phyloP scores from a whole-genome alignment of 2,329 filamentous ascomycete genomes.

The Microcyclospora pomicola region DNA sequence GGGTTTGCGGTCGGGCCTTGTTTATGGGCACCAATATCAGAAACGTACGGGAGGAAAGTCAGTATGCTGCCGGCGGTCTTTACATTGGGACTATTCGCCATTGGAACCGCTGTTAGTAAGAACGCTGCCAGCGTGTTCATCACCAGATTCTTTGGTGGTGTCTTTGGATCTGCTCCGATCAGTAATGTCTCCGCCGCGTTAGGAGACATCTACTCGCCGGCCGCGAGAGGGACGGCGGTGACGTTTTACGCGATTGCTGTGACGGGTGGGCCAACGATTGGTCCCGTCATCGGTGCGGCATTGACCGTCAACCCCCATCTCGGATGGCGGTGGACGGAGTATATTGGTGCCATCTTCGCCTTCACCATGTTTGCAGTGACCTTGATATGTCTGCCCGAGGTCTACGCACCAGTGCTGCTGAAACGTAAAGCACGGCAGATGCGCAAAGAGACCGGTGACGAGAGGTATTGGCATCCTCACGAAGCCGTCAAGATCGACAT shows the following conservation, averaged over 20 bases:
- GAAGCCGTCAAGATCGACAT: constrained; percentile 29
- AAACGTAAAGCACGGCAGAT: constrained; percentile 26
- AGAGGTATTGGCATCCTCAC: constrained; percentile 32
- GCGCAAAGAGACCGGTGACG: constrained; percentile 26
- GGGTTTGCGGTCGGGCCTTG: constrained; percentile 30
- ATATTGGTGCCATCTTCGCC: constrained; percentile 30
- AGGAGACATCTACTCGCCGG: constrained; percentile 30
- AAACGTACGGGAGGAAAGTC: constrained; percentile 32
- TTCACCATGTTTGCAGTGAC: constrained; percentile 15
- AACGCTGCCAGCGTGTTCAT: constrained; percentile 26
- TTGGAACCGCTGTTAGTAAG: constrained; percentile 30
- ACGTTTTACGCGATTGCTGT: constrained; percentile 29
- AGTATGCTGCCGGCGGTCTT: constrained; percentile 32
- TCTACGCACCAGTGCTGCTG: constrained; percentile 27
- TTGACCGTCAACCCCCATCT: constrained; percentile 26
- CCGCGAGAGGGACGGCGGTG: constrained; percentile 26
- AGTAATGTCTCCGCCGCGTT: constrained; percentile 31
- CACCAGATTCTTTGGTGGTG: constrained; percentile 32
- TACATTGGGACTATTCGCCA: constrained; percentile 31
- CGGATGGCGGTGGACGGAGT: constrained; percentile 35
- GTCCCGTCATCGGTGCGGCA: constrained; percentile 30
- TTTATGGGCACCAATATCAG: constrained; percentile 27
- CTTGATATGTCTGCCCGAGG: constrained; percentile 26
- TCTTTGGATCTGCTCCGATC: constrained; percentile 32
- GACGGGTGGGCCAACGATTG: constrained; percentile 25